phyloP scores from a whole-genome alignment of 2,329 filamentous ascomycete species.

The Ophiostoma novo-ulmi region DNA sequence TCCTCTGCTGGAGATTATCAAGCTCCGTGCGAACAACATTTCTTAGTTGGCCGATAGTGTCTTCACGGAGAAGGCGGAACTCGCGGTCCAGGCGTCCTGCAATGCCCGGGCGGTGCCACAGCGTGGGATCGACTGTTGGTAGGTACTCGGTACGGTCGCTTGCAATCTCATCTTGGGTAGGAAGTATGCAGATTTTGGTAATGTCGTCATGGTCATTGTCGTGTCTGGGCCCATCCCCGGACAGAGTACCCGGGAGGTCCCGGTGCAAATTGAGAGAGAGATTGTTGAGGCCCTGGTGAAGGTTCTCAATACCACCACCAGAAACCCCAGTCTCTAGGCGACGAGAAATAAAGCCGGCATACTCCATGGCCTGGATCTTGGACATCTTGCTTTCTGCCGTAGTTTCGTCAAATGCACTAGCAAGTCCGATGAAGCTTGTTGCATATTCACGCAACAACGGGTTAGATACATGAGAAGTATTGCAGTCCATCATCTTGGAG shows the following conservation, averaged over 20 bases:
- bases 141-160: constrained; percentile 38
- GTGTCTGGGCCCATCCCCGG: constrained; percentile 33
- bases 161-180: constrained; percentile 41
- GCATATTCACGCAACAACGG: constrained; percentile 17
- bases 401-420: neutral
- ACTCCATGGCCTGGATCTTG: constrained; percentile 15
- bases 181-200: constrained; percentile 41
- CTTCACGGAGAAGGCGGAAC: constrained; percentile 52
- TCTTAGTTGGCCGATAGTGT: constrained; percentile 50
- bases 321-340: constrained; percentile 10
- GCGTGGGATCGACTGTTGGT: constrained; percentile 36
- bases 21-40: constrained; percentile 43
- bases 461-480: constrained; percentile 26
- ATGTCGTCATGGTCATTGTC: constrained; percentile 45
- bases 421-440: neutral
- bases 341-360: neutral
- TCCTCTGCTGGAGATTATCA: constrained; percentile 31
- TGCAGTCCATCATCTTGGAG: constrained; percentile 27
- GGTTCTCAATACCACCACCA: too few relatives aligned
- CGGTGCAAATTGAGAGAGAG: neutral
- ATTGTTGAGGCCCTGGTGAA: neutral
- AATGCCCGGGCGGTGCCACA: constrained; percentile 41
- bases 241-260: constrained; percentile 22
- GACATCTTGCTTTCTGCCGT: neutral
- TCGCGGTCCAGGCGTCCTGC: constrained; percentile 49